Conservation (phyloP, 176 grass and related monocot species). For the Puya raimondii region DNA sequence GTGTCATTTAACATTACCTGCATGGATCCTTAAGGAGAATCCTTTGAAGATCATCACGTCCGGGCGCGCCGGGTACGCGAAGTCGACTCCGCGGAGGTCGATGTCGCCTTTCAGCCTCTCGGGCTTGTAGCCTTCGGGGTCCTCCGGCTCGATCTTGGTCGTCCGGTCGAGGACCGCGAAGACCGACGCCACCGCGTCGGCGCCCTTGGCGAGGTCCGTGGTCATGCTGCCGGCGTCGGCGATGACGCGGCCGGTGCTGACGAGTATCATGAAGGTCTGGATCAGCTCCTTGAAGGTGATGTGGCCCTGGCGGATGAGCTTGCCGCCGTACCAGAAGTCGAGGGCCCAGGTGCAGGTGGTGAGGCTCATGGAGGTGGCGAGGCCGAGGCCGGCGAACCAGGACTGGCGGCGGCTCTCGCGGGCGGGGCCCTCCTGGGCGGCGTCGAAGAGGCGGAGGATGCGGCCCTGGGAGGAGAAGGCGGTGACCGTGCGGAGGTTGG, state of each 20-base stretch:
- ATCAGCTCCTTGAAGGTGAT: slow-evolving; percentile 75
- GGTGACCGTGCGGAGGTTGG: slow-evolving; percentile 80
- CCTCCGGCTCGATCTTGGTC: slow-evolving; percentile 73
- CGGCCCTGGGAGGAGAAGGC: slow-evolving; percentile 92
- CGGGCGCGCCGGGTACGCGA: slow-evolving; percentile 64
- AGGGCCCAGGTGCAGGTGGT: slow-evolving; percentile 84
- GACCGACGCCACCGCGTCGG: slow-evolving; percentile 75
- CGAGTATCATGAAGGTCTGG: slow-evolving; percentile 95
- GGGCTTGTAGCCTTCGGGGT: slow-evolving; percentile 44
- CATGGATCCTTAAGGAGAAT: slow-evolving; percentile 73
- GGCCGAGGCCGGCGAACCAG: slow-evolving; percentile 81
- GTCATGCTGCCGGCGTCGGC: slow-evolving; percentile 97
- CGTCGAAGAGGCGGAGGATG: slow-evolving; percentile 63
- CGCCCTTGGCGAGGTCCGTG: slow-evolving; percentile 87
- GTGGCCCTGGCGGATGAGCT: slow-evolving; percentile 46
- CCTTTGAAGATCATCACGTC: slow-evolving; percentile 77
- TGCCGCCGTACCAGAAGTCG: slow-evolving; percentile 93
- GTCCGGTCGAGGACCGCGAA: slow-evolving; percentile 74
- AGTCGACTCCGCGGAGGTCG: slow-evolving; percentile 69
- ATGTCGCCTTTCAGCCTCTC: slow-evolving; percentile 61
- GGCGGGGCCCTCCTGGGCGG: slow-evolving; percentile 65
- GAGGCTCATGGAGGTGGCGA: slow-evolving; percentile 76
- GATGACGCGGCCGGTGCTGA: slow-evolving; percentile 92
- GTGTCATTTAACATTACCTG: slow-evolving; percentile 11
- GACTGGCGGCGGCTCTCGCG: slow-evolving; percentile 69